Percentiles rank a stretch among this genome's conserved stretches.
phyloP scores from a whole-genome alignment of 352 stramenopile genomes.

The Plasmopara muralis region DNA sequence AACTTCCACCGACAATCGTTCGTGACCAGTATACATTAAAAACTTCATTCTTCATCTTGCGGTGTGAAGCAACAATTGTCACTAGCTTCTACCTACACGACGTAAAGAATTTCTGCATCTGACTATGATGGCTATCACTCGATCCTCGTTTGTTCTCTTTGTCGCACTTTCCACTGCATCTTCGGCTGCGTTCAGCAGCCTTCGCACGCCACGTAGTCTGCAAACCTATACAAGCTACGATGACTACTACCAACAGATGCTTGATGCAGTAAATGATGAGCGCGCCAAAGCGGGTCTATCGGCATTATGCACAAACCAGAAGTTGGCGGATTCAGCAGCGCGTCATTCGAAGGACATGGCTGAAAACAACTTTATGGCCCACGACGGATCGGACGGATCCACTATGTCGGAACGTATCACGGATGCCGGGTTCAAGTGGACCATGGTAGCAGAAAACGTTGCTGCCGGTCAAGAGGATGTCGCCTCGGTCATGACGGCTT shows the following conservation, averaged over 20 bases:
- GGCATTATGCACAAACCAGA: constrained; percentile 39
- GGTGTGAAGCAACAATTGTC: neutral
- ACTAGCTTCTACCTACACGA: neutral
- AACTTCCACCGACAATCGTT: no score
- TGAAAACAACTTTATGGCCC: constrained; percentile 40
- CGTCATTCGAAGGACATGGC: constrained; percentile 39
- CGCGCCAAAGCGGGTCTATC: constrained; percentile 33
- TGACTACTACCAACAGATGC: constrained; percentile 26
- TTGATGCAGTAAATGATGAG: constrained; percentile 39
- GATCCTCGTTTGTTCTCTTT: constrained; percentile 17
- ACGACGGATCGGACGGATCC: constrained; percentile 42
- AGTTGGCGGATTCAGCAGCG: constrained; percentile 24
- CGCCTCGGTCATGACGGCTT: constrained; percentile 39
- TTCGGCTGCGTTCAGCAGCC: constrained; percentile 9
- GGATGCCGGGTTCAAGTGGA: constrained; percentile 42
- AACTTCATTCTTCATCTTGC: neutral
- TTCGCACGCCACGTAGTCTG: constrained; percentile 19
- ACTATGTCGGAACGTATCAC: constrained; percentile 39
- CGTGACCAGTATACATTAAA: no score
- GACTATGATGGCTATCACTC: constrained; percentile 19
- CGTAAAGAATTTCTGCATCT: neutral
- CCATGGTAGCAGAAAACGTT: constrained; percentile 47
- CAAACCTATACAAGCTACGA: constrained; percentile 24
- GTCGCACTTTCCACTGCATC: constrained; percentile 11
- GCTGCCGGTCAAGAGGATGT: constrained; percentile 44